A percentile compares a stretch with the other conserved stretches of the same genome.
Evolutionary conservation across 2,329 filamentous ascomycete genomes (phyloP).

Genomic region (Fusarium sulawesiense): DNA sequence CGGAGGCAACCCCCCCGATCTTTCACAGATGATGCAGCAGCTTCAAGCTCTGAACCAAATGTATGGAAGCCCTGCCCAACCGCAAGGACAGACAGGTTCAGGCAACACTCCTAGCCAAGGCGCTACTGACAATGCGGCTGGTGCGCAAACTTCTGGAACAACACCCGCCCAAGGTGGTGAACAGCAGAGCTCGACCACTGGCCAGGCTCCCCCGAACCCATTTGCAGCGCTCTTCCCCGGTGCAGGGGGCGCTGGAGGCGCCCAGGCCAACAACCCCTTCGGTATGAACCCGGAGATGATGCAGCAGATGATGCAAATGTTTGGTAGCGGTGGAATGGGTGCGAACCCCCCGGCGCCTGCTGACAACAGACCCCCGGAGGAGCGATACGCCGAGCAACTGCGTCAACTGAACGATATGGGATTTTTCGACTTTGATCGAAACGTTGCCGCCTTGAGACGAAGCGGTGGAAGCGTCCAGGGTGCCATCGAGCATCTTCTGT

Average conservation of each 20-base stretch:
- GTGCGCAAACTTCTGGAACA: constrained; percentile 39
- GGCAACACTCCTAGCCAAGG: constrained; percentile 46
- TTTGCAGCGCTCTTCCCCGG: constrained; percentile 72
- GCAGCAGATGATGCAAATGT: constrained; percentile 65
- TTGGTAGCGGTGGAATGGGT: constrained; percentile 51
- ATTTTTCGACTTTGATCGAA: constrained; percentile 95
- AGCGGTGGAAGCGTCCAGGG: constrained; percentile 95
- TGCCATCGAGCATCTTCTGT: constrained; percentile 80
- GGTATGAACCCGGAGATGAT: constrained; percentile 66
- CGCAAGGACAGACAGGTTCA: constrained; percentile 42
- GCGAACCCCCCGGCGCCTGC: constrained; percentile 66
- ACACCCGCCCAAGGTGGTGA: constrained; percentile 23
- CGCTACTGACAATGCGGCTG: constrained; percentile 42
- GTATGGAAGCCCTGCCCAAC: constrained; percentile 47
- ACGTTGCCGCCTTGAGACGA: constrained; percentile 86
- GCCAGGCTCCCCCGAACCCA: constrained; percentile 67
- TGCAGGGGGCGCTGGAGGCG: constrained; percentile 31
- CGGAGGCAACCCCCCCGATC: constrained; percentile 26
- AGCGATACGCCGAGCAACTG: constrained; percentile 89
- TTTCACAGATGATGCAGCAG: constrained; percentile 43
- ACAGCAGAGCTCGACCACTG: constrained; percentile 46
- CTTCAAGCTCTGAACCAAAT: constrained; percentile 46
- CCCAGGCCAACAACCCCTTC: constrained; percentile 56
- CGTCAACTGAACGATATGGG: constrained; percentile 98
- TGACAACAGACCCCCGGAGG: constrained; percentile 92